Conservation (phyloP, 1,139 yeast species). For the Debaryomyces nepalensis region DNA sequence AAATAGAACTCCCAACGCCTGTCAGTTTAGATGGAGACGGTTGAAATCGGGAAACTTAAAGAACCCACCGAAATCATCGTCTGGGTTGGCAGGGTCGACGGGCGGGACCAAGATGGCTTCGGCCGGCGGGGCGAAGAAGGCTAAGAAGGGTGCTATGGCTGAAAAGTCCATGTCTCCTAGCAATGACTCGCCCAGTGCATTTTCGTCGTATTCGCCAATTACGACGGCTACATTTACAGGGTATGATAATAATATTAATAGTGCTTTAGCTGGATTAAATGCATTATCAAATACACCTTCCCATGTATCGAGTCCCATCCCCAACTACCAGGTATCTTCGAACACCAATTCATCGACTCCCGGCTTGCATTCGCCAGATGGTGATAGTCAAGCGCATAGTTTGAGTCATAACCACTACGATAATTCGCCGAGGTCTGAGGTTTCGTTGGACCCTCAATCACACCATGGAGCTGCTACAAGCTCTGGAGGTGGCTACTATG, state of each 20-base stretch:
- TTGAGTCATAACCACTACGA: slow-evolving; percentile 25
- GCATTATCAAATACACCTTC: slow-evolving; percentile 48
- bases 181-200: slow-evolving; percentile 24
- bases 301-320: slow-evolving; percentile 37
- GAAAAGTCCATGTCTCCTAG: slow-evolving; percentile 7
- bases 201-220: slow-evolving; percentile 42
- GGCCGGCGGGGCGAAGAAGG: slow-evolving; percentile 22
- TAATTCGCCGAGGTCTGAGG: slow-evolving; percentile 34
- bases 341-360: slow-evolving; percentile 30
- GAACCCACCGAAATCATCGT: slow-evolving; percentile 54
- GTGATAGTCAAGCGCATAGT: slow-evolving; percentile 17
- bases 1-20: slow-evolving; percentile 76
- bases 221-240: slow-evolving; percentile 47
- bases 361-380: slow-evolving; percentile 27
- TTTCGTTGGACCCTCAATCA: slow-evolving; percentile 41
- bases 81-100: slow-evolving; percentile 24
- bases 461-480: slow-evolving; percentile 35
- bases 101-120: slow-evolving; percentile 3
- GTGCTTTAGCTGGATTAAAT: slow-evolving; percentile 53
- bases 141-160: slow-evolving; percentile 23
- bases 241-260: slow-evolving; percentile 47
- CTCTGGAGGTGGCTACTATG: slow-evolving; percentile 52
- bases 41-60: slow-evolving; percentile 67
- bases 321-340: slow-evolving; percentile 21
- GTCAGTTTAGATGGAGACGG: slow-evolving; percentile 81